Percentiles rank a stretch among this genome's conserved stretches.
phyloP scores from a whole-genome alignment of 2,329 filamentous ascomycete species.

The Hymenoscyphus occultus region DNA sequence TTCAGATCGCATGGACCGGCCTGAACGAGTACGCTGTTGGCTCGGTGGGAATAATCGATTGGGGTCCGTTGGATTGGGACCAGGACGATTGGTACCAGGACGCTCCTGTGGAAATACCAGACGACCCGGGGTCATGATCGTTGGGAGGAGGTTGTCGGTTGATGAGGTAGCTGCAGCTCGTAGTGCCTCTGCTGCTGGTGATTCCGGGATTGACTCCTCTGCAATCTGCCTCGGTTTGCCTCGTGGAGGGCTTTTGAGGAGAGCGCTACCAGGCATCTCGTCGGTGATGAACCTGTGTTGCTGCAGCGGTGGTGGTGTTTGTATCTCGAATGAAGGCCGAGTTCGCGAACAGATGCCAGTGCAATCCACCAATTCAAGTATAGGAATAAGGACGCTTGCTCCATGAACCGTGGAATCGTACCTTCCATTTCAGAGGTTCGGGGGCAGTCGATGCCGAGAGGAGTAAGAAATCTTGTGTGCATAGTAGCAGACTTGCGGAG shows the following conservation, averaged over 20 bases:
- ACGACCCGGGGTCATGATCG: constrained; percentile 9
- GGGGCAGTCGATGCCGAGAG: neutral
- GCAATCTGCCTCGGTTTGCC: constrained; percentile 5
- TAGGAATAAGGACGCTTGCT: too few species aligned
- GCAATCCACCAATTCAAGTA: neutral
- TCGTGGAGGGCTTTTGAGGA: constrained; percentile 5
- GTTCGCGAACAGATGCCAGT: neutral
- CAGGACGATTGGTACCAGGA: neutral
- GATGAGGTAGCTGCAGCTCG: neutral
- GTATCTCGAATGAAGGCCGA: neutral
- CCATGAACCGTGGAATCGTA: neutral
- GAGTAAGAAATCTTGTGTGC: neutral
- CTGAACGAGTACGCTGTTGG: neutral
- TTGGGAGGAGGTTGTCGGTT: constrained; percentile 10
- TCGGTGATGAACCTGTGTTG: neutral
- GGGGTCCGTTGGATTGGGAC: neutral
- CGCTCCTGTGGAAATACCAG: neutral
- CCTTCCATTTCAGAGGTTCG: neutral
- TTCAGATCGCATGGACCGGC: neutral
- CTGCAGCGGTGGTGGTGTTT: neutral
- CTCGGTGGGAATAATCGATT: neutral
- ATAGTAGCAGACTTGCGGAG: neutral
- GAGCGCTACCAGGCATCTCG: neutral
- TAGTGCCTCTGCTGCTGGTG: constrained; percentile 6
- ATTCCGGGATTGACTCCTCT: neutral